Evolutionary conservation across 2,329 filamentous ascomycete genomes (phyloP).

Genomic region (Fusarium nanum): DNA sequence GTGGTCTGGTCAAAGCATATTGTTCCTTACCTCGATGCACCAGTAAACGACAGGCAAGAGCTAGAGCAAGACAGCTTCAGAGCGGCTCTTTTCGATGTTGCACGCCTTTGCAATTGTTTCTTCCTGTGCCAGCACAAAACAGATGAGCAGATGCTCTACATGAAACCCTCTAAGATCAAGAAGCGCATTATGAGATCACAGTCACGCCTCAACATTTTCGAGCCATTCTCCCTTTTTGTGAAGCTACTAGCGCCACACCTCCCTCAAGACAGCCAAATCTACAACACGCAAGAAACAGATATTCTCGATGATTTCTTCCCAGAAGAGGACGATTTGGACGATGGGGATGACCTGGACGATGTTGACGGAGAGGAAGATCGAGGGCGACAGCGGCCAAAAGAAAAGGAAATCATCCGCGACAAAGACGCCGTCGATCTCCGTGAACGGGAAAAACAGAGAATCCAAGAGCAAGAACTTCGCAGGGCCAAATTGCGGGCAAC

Average conservation of each 20-base stretch:
- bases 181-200: slow-evolving; percentile 20
- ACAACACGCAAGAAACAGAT: slow-evolving; percentile 34
- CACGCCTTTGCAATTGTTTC: slow-evolving; percentile 49
- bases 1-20: slow-evolving; percentile 39
- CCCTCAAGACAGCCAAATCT: slow-evolving; percentile 51
- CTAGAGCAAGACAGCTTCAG: slow-evolving; percentile 21
- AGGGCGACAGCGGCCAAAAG: slow-evolving; percentile 44
- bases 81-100: slow-evolving; percentile 48
- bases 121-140: slow-evolving; percentile 40
- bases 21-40: slow-evolving; percentile 32
- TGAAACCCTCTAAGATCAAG: slow-evolving; percentile 34
- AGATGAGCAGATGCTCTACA: slow-evolving; percentile 37
- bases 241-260: slow-evolving; percentile 43
- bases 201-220: slow-evolving; percentile 28
- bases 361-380: slow-evolving; percentile 35
- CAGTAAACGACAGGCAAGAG: slow-evolving; percentile 16
- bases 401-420: slow-evolving; percentile 53
- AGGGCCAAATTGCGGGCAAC: slow-evolving; percentile 59
- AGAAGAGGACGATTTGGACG: slow-evolving; percentile 14
- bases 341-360: slow-evolving; percentile 13
- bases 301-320: slow-evolving; percentile 35
- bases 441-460: slow-evolving; percentile 64
- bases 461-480: slow-evolving; percentile 66
- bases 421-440: slow-evolving; percentile 63
- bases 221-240: slow-evolving; percentile 47